These are phyloP conservation scores for Fomitiporia mediterranea DNA, from an alignment of 1,284 basidiomycete species.

Conservation along the genomic window DNA sequence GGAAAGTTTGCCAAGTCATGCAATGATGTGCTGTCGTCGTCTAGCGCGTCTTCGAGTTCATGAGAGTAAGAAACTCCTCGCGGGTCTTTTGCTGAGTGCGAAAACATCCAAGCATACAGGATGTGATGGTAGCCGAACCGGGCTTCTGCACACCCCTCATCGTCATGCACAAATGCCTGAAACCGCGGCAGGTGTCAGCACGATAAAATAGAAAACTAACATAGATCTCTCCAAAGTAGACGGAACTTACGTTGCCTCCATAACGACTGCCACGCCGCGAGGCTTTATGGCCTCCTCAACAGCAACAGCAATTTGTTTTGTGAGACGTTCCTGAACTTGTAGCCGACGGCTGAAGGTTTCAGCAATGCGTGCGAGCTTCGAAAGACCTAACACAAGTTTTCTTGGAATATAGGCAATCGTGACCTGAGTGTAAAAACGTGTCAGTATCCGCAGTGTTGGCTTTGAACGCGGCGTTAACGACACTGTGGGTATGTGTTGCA, in stretches of 20 bases:
- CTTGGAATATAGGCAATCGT: slow-evolving; percentile 95
- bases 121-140: slow-evolving; percentile 91
- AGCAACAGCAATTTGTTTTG: slow-evolving; percentile 95
- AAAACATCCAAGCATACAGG: slow-evolving; percentile 99
- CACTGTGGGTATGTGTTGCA: neutral
- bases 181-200: slow-evolving; percentile 17
- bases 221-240: too few species aligned
- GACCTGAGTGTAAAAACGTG: slow-evolving; percentile 35
- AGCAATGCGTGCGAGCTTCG: slow-evolving; percentile 95
- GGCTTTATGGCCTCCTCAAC: slow-evolving; percentile 97
- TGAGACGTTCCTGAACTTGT: slow-evolving; percentile 97
- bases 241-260: slow-evolving; percentile 87
- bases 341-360: slow-evolving; percentile 96
- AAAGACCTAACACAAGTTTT: slow-evolving; percentile 91
- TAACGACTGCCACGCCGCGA: slow-evolving; percentile 97
- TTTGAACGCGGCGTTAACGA: neutral
- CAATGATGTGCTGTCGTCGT: neutral
- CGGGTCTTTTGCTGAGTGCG: slow-evolving; percentile 95
- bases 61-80: slow-evolving; percentile 87
- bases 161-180: slow-evolving; percentile 97
- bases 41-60: slow-evolving; percentile 38
- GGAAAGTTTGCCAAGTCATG: slow-evolving; percentile 21
- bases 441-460: neutral
- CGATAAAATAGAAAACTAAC: slow-evolving; percentile 10
- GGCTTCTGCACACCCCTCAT: slow-evolving; percentile 99